These are phyloP conservation scores for Fusarium torreyae DNA, from an alignment of 2,329 filamentous ascomycete genomes.

Conservation along the genomic window DNA sequence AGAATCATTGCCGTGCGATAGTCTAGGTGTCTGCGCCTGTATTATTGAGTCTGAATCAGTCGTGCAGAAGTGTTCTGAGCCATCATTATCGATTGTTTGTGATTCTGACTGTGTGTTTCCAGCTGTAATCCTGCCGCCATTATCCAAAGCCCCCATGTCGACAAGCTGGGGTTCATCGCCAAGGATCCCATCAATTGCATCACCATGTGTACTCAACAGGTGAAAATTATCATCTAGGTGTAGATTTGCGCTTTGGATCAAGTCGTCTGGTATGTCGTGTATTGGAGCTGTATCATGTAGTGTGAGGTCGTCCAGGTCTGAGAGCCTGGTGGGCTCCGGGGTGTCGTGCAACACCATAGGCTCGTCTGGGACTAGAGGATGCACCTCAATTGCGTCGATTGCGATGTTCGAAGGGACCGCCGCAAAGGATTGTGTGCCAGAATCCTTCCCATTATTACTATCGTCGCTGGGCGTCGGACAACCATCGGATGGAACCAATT, in stretches of 20 bases:
- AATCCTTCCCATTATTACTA: not conserved
- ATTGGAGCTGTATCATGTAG: not conserved
- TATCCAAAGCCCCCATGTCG: not conserved
- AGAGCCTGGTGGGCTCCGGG: not conserved
- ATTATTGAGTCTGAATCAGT: not conserved
- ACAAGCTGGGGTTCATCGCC: not conserved
- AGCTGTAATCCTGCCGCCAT: not conserved
- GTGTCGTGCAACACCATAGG: fast-evolving
- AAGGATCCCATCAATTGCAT: not conserved
- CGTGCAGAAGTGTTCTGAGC: not conserved
- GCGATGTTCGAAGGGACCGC: not conserved
- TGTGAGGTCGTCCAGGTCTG: not conserved
- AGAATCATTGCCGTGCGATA: not conserved
- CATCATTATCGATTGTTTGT: not conserved
- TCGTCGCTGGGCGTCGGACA: not conserved
- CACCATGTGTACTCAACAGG: not conserved
- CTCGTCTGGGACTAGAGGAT: not conserved
- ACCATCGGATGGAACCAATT: not conserved
- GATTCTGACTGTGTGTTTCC: not conserved
- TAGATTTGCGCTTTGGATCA: not conserved
- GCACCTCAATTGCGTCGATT: not conserved
- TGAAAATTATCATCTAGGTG: not conserved
- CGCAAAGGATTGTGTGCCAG: not conserved
- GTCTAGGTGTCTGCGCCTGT: not conserved
- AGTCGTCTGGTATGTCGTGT: not conserved